Conservation (phyloP, 495 filamentous ascomycete species). For the Aspergillus nidulans region DNA sequence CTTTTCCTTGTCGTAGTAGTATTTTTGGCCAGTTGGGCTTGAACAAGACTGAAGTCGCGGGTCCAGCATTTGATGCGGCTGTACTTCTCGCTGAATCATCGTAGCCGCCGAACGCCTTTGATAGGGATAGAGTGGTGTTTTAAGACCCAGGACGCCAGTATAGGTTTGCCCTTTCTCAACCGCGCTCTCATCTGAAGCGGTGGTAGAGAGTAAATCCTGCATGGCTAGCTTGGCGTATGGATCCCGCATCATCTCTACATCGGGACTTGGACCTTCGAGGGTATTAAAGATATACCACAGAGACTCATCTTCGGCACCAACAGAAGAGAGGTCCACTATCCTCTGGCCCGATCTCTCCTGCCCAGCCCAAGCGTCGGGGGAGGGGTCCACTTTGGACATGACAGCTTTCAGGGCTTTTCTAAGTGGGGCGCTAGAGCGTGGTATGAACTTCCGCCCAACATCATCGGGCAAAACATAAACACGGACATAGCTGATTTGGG, state of each 20-base stretch:
- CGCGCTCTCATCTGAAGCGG: neutral
- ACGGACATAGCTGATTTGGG: conserved; percentile 32
- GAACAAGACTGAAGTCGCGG: conserved; percentile 58
- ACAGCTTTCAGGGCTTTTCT: conserved; percentile 46
- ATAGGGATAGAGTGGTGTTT: conserved; percentile 66
- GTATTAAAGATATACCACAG: conserved; percentile 86
- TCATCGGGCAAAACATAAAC: conserved; percentile 68
- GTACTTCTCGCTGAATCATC: conserved; percentile 80
- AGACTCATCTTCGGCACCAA: conserved; percentile 48
- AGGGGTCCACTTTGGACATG: conserved; percentile 54
- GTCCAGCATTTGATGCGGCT: conserved; percentile 62
- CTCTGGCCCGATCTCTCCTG: conserved; percentile 1
- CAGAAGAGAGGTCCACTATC: conserved; percentile 8
- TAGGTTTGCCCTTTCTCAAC: conserved; percentile 15
- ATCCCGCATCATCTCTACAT: conserved; percentile 47
- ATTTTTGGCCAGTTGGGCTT: conserved; percentile 58
- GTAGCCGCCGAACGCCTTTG: conserved; percentile 77
- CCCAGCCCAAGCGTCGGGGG: conserved; percentile 54
- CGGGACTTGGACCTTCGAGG: conserved; percentile 65
- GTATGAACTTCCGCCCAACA: conserved; percentile 48
- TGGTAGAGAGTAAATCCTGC: conserved; percentile 48
- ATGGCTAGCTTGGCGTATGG: conserved; percentile 56
- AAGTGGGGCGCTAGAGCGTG: conserved; percentile 36
- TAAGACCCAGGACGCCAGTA: conserved; percentile 54
- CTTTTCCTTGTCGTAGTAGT: conserved; percentile 68